phyloP scores from a whole-genome alignment of 2,329 filamentous ascomycete genomes.

The Dothideomycetes sp. region DNA sequence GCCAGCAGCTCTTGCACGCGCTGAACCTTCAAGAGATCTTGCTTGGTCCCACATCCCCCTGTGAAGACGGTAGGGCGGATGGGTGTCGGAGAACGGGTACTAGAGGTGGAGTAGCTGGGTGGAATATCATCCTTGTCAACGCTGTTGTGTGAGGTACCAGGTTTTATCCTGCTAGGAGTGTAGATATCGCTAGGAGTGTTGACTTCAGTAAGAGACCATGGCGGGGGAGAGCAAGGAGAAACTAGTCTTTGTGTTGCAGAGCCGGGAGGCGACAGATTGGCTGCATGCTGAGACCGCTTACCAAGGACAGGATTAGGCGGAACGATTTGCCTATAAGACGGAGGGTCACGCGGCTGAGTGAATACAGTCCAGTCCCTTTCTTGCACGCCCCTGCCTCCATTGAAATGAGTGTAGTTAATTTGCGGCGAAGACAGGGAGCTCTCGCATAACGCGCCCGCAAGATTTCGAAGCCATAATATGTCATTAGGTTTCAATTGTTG shows the following conservation, averaged over 20 bases:
- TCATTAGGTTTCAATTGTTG: slow-evolving; percentile 4
- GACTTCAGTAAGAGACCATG: slow-evolving; percentile 4
- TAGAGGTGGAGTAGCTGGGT: neutral
- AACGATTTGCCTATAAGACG: neutral
- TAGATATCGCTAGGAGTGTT: slow-evolving; percentile 2
- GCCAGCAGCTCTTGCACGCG: neutral
- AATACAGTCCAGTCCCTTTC: slow-evolving; percentile 5
- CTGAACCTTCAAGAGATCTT: neutral
- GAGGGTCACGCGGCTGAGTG: neutral
- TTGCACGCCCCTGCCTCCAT: slow-evolving; percentile 2
- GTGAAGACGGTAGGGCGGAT: neutral
- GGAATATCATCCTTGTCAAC: too few relatives aligned
- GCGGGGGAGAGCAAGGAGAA: neutral
- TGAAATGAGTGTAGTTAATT: neutral
- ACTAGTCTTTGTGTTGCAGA: neutral
- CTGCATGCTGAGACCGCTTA: neutral
- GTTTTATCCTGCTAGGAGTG: too few relatives aligned
- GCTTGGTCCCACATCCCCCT: too few relatives aligned
- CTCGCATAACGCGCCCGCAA: neutral
- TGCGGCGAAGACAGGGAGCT: neutral
- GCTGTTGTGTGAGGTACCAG: too few relatives aligned
- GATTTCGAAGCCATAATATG: neutral
- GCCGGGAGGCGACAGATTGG: too few relatives aligned
- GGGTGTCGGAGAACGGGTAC: neutral
- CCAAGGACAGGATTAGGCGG: neutral